Conservation (phyloP, 176 grass and related monocot genomes). For the Puya raimondii region DNA sequence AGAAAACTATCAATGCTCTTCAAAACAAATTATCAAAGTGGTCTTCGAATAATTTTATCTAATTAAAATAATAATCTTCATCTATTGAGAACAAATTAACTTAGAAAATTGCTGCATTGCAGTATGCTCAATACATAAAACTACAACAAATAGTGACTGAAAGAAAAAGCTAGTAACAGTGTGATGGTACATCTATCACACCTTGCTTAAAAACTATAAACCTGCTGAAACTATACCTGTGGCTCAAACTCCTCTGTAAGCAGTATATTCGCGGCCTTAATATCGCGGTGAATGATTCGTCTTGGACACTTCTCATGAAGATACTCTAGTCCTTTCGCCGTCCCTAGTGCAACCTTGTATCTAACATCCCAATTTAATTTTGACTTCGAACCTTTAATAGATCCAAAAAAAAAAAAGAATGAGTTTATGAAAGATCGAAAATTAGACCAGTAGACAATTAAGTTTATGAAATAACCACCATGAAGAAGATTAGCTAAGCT, state of each 20-base stretch:
- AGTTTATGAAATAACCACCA: conserved; percentile 14
- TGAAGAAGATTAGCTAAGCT: conserved; percentile 59
- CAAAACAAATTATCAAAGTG: too few relatives aligned
- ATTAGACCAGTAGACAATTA: conserved; percentile 4
- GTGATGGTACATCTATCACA: too few relatives aligned
- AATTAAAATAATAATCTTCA: too few relatives aligned
- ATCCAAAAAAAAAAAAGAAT: background rate
- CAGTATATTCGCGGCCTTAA: conserved; percentile 70
- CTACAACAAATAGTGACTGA: too few relatives aligned
- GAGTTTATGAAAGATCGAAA: background rate
- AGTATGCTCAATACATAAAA: background rate
- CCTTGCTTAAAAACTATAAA: too few relatives aligned
- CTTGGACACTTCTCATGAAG: conserved; percentile 58
- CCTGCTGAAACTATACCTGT: conserved; percentile 18
- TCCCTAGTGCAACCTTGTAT: conserved; percentile 41
- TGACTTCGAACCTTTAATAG: conserved; percentile 22
- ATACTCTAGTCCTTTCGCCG: conserved; percentile 58
- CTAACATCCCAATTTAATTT: conserved; percentile 48
- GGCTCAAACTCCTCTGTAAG: conserved; percentile 61
- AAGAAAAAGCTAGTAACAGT: too few relatives aligned
- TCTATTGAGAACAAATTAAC: too few relatives aligned
- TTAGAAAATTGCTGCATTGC: background rate
- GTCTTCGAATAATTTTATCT: too few relatives aligned
- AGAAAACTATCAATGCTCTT: too few relatives aligned
- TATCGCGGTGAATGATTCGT: conserved; percentile 75